A percentile compares a stretch with the other conserved stretches of the same genome.
These are phyloP conservation scores for Spiromastix sp. DNA, from an alignment of 2,329 filamentous ascomycete genomes.

Conservation along the genomic window DNA sequence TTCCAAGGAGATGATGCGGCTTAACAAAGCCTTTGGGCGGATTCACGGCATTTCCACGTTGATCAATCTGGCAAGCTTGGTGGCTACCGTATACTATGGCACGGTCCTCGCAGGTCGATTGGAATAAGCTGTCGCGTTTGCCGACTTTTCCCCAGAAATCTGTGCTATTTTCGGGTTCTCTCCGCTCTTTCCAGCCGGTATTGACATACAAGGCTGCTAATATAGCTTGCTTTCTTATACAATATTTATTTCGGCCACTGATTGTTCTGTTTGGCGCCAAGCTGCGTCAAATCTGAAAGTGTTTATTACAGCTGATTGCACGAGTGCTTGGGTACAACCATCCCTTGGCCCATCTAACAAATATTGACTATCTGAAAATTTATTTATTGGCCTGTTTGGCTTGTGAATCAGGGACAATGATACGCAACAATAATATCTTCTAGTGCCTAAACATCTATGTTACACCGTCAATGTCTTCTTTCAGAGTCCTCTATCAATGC, in stretches of 20 bases:
- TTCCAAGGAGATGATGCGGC: constrained; percentile 67
- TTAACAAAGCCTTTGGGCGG: constrained; percentile 69
- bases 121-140: constrained; percentile 25
- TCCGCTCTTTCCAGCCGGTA: neutral
- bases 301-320: no score
- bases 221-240: neutral
- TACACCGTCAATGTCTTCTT: no score
- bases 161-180: neutral
- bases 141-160: neutral
- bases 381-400: no score
- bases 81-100: constrained; percentile 67
- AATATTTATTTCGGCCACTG: neutral
- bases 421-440: no score
- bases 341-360: no score
- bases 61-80: constrained; percentile 62
- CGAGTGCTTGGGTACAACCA: no score
- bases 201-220: neutral
- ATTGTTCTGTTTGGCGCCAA: neutral
- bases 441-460: no score
- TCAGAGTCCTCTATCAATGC: no score
- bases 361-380: no score
- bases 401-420: no score
- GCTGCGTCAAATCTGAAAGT: neutral
- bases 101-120: constrained; percentile 58
- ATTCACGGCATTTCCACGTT: constrained; percentile 75